A percentile compares a stretch with the other conserved stretches of the same genome.
Evolutionary conservation across 2,329 filamentous ascomycete genomes (phyloP).

Genomic region (Aspergillus sp.): DNA sequence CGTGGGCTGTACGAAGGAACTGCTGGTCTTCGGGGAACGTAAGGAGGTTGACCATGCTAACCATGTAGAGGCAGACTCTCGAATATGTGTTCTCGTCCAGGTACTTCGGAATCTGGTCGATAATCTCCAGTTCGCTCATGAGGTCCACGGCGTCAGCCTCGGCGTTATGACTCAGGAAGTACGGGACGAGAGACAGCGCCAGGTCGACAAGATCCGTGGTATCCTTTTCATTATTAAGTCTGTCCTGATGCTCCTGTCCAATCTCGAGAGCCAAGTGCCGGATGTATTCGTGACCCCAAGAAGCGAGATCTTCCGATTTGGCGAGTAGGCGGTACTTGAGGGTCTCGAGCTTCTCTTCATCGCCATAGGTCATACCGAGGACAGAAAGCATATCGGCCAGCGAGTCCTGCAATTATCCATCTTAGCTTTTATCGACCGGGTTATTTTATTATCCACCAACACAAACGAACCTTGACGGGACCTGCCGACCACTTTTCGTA

Average conservation of each 20-base stretch:
- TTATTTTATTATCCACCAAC: background rate
- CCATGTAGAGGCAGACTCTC: conserved; percentile 94
- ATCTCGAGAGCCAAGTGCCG: conserved; percentile 93
- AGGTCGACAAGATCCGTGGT: conserved; percentile 80
- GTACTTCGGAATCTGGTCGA: conserved; percentile 80
- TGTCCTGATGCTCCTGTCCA: conserved; percentile 84
- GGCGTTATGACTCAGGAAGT: conserved; percentile 94
- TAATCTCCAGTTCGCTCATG: conserved; percentile 95
- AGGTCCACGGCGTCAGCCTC: conserved; percentile 97
- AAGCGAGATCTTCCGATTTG: conserved; percentile 84
- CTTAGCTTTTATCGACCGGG: conserved; percentile 6
- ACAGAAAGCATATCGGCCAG: conserved; percentile 95
- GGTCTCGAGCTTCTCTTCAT: conserved; percentile 91
- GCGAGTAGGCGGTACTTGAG: conserved; percentile 90
- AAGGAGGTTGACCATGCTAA: conserved; percentile 95
- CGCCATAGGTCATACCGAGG: conserved; percentile 96
- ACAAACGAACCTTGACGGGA: conserved; percentile 65
- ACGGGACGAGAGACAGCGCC: conserved; percentile 75
- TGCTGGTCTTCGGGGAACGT: conserved; percentile 96
- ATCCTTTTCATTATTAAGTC: conserved; percentile 76
- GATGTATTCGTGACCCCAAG: conserved; percentile 98
- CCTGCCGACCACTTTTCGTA: conserved; percentile 85
- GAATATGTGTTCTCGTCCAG: conserved; percentile 91
- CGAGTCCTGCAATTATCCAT: conserved; percentile 46
- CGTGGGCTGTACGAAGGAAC: conserved; percentile 86